These are phyloP conservation scores for Lunasporangiospora selenospora DNA, from an alignment of 192 early-diverging fungal species.

Conservation along the genomic window DNA sequence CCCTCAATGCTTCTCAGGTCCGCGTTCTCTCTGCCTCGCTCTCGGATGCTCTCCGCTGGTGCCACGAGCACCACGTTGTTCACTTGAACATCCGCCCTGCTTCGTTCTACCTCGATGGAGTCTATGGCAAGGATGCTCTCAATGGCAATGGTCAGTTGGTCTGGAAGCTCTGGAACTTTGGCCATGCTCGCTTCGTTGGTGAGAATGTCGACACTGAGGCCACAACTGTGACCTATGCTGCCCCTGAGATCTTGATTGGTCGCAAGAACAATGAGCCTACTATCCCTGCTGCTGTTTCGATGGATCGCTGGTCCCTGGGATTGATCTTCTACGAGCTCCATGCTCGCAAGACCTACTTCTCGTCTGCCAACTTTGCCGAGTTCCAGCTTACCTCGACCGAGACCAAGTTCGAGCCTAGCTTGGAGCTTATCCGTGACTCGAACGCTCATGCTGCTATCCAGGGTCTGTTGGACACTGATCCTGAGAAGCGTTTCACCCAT, in stretches of 20 bases:
- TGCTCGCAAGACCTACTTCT: conserved; percentile 39
- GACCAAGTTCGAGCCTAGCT: conserved; percentile 16
- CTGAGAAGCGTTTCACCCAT: conserved; percentile 44
- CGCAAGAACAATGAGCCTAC: conserved; percentile 12
- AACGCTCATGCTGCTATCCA: conserved; percentile 36
- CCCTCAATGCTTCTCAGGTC: conserved; percentile 19
- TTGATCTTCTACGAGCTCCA: conserved; percentile 48
- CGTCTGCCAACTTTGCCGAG: conserved; percentile 23
- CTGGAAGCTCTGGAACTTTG: conserved; percentile 53
- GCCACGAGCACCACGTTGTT: conserved; percentile 49
- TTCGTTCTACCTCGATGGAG: conserved; percentile 45
- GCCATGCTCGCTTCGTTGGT: conserved; percentile 46
- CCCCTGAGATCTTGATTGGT: conserved; percentile 43
- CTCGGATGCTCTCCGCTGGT: conserved; percentile 48
- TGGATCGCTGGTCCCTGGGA: conserved; percentile 50
- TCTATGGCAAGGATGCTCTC: conserved; percentile 19
- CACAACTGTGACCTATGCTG: conserved; percentile 46
- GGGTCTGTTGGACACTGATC: conserved; percentile 37
- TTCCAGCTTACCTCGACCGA: conserved; percentile 38
- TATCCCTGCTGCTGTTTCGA: conserved; percentile 21
- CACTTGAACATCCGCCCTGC: conserved; percentile 46
- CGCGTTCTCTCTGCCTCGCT: conserved; percentile 37
- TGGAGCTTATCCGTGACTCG: conserved; percentile 21
- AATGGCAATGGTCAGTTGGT: conserved; percentile 28
- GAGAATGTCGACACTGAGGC: conserved; percentile 42